Evolutionary conservation across 2,329 filamentous ascomycete species (phyloP).

Genomic region (Microcyclospora pomicola): DNA sequence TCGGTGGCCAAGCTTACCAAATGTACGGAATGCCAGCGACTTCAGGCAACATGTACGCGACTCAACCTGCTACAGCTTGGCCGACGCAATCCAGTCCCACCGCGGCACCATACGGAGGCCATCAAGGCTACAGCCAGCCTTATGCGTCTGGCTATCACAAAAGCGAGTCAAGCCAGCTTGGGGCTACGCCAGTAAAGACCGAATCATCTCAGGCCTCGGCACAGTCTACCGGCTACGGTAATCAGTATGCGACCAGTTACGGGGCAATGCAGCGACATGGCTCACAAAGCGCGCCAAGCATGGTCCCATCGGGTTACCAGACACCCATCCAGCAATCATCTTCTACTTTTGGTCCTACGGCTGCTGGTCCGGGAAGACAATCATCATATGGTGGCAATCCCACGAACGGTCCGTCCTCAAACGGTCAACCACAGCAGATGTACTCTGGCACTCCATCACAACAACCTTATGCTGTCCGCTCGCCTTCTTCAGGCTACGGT

Average conservation of each 20-base stretch:
- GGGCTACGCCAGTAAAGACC: conserved; percentile 13
- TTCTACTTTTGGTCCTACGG: conserved; percentile 15
- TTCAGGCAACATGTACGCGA: conserved; percentile 15
- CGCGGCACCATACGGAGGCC: conserved; percentile 13
- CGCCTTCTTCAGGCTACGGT: conserved; percentile 17
- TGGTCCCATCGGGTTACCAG: conserved; percentile 17
- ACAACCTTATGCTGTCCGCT: conserved; percentile 18
- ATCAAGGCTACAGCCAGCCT: conserved; percentile 12
- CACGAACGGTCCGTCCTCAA: conserved; percentile 14
- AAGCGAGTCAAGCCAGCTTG: conserved; percentile 12
- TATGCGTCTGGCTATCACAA: conserved; percentile 17
- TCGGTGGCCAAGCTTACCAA: conserved; percentile 15
- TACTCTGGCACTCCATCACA: conserved; percentile 14
- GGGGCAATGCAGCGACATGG: conserved; percentile 14
- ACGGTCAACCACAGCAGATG: conserved; percentile 13
- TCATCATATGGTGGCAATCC: conserved; percentile 12
- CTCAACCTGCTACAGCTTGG: conserved; percentile 14
- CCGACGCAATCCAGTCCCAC: conserved; percentile 13
- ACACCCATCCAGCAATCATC: conserved; percentile 13
- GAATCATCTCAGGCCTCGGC: conserved; percentile 12
- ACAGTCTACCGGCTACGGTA: conserved; percentile 16
- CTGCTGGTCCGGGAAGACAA: background rate
- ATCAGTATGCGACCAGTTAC: conserved; percentile 16
- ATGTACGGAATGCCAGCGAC: conserved; percentile 18
- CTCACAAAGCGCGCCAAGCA: conserved; percentile 13